Conservation (phyloP, 176 grass and related monocot species). For the Aegilops speltoides region DNA sequence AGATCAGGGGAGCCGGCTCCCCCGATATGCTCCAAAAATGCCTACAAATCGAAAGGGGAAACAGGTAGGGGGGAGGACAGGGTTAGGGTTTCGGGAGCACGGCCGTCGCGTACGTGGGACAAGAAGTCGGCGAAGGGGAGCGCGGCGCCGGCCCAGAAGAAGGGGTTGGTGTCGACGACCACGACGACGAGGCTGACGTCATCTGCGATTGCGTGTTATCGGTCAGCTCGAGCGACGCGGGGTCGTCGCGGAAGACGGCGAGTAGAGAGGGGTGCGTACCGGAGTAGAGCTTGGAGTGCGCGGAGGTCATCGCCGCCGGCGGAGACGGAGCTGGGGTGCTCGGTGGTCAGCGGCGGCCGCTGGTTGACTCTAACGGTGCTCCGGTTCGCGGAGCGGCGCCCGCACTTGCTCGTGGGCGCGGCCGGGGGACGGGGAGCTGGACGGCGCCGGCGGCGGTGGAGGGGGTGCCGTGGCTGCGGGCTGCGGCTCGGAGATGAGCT, state of each 20-base stretch:
- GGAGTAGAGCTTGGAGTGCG: conserved; percentile 68
- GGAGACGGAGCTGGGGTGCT: background rate
- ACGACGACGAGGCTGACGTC: conserved; percentile 81
- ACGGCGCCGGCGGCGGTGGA: conserved; percentile 1
- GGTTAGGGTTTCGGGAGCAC: background rate
- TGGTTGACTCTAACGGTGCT: background rate
- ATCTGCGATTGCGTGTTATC: conserved; percentile 39
- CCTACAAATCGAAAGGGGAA: background rate
- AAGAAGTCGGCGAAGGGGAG: conserved; percentile 82
- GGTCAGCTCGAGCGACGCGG: background rate
- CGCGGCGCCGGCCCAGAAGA: conserved; percentile 70
- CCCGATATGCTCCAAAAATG: background rate
- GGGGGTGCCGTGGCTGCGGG: no score
- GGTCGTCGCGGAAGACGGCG: background rate
- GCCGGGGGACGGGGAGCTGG: background rate
- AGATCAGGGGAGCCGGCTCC: background rate
- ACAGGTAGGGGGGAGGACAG: background rate
- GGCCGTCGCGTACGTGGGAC: conserved; percentile 41
- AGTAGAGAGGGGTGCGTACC: conserved; percentile 37
- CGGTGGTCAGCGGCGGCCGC: background rate
- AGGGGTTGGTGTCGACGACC: conserved; percentile 85
- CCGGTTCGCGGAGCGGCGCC: background rate
- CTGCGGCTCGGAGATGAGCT: no score
- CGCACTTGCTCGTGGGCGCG: background rate
- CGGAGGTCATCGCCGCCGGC: conserved; percentile 31